Base-by-base conservation (phyloP, 306 rosid genomes). In the Clitoria ternatea region DNA sequence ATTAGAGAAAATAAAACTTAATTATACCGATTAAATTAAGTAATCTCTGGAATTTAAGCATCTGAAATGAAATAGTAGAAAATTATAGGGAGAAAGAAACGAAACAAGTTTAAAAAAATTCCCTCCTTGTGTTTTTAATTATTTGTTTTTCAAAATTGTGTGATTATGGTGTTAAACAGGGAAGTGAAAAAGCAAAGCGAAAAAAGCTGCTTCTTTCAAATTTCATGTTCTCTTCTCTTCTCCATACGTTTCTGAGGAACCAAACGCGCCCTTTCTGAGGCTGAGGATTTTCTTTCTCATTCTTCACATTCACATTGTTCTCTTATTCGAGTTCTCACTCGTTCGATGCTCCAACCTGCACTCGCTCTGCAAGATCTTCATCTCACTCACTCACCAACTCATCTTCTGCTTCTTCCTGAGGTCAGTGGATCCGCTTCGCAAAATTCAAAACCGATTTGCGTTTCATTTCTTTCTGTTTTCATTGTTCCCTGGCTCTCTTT, bases 171-270 rank as follows among this genome's bases (percentile, higher is more conserved):
- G 81, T 37, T 73, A 20, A 62, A 70, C 59, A 53, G 45, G 49
- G 42, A 32, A 30, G 26, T 3, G 73, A 50, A 42, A 60, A 73
- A 79, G 53, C 59, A 61, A 72, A 62, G 45, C 73, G 43, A 57
- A 79, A 82, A 87, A 88, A 87, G 92, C 79, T 79, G 85, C 66
- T 71, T 70, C 86, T 23, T 83, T 32, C 62, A 17, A 59, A 59
- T 7, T 70, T 69, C 49, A 54, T 12, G 48, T 35, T 53, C 23
- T 56, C 23, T 29, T 53, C 49, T 53, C 49, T 74, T 10, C 86
- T 84, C 74, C 80, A 54, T 75, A 26, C 78, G 76, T 83, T 84
- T 70, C 76, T 73, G 70, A 60, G 73, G 45, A 78, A 83, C 86
- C 84, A 83, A 85, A 80, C 91, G 59, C 37, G 43, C 19, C 39